Evolutionary conservation across 1,284 basidiomycete genomes (phyloP), one percentile per base, ranked within the genome.

Genomic region (Ustilago tritici): DNA sequence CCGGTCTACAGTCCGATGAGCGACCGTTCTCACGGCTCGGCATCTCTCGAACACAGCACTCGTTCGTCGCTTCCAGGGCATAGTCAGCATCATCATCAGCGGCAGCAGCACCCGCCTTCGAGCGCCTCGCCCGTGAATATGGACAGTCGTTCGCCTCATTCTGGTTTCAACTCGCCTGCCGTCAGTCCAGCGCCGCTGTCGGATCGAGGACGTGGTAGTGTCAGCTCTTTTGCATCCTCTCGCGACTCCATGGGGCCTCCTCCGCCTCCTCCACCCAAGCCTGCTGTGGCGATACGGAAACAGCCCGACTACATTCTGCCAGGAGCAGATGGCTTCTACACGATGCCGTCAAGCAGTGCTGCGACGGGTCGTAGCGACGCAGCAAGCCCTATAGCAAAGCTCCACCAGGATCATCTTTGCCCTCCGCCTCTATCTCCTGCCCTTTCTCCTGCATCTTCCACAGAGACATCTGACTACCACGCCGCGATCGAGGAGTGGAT

Each of bases 301-400:
- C 61, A 66, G 59, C 76, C 78, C 9, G 78, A 80, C 8, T 80
- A 72, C 74, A 81, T 81, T 15, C 50, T 75, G 3, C 79, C 79
- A 0, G 75, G 71, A 14, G 70, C 74, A 14, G 76, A 81, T 55
- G 79, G 79, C 15, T 81, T 81, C 59, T 81, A 78, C 65, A 67
- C 70, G 0, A 62, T 70, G 56, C 77, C 73, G 9, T 41, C 63
- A 4, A 55, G 2, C 19, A 49, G 14, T 11, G 67, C 36, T 36
- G 11, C 61, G 49, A 35, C 58, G 14, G 31, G 15, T 1, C 47
- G 70, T 1, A 40, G 28, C 14, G 49, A 41, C 40, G 38, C 35
- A 12, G 40, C 34, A n/a, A 36, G 49, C 17, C 47, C 35, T 19
- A 34, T 28, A 14, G n/a, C 46, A 8, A 23, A 19, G n/a, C 28